Conservation (phyloP, 2,329 filamentous ascomycete genomes). For the Botryotinia narcissicola region DNA sequence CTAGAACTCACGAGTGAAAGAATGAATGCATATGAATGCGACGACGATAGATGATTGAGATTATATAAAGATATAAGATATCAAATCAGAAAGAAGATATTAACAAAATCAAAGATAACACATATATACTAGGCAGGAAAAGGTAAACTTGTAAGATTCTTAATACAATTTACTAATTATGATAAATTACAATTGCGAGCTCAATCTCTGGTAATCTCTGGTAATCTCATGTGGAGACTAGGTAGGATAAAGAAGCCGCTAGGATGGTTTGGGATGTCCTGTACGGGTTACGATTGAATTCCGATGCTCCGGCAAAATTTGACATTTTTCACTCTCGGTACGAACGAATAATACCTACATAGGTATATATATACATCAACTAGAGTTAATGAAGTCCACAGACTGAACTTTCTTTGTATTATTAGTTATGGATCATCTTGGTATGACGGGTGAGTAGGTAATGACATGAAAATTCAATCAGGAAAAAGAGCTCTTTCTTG, state of each 20-base stretch:
- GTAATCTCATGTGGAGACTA: not conserved
- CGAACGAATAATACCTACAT: not conserved
- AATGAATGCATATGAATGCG: not conserved
- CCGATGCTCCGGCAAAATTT: not conserved
- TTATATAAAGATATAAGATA: not conserved
- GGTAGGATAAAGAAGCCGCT: not conserved
- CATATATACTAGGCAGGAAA: not conserved
- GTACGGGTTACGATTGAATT: not conserved
- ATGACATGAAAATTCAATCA: not conserved
- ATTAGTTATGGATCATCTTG: not conserved
- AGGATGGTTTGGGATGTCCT: not conserved
- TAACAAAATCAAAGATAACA: not conserved
- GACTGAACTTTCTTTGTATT: slow-evolving; percentile 2
- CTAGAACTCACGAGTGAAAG: not conserved
- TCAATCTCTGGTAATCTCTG: not conserved
- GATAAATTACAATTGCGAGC: not conserved
- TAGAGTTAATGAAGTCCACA: not conserved
- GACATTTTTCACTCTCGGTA: not conserved
- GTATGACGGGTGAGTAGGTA: not conserved
- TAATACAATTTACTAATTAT: not conserved
- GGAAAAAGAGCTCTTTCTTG: not conserved
- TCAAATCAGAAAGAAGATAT: not conserved
- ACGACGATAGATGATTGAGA: not conserved
- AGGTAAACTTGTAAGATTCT: not conserved
- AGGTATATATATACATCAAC: not conserved